Evolutionary conservation across 2,329 filamentous ascomycete genomes (phyloP).

Genomic region (Teratosphaeria pseudoeucalypti): DNA sequence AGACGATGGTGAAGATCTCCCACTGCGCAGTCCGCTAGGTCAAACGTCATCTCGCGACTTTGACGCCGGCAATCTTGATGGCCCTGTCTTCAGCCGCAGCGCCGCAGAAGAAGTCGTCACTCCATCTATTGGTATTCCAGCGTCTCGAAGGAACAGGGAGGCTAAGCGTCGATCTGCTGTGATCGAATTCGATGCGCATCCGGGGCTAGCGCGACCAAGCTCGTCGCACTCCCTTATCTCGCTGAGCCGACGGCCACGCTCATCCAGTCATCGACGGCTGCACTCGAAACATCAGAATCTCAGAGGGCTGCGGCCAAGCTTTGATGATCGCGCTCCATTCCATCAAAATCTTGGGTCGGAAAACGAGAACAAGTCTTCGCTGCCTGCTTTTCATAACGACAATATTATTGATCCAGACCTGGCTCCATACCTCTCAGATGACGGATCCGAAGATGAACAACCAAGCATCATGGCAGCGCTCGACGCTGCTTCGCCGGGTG

Average conservation of each 20-base stretch:
- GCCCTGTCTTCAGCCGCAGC: constrained; percentile 13
- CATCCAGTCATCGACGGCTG: constrained; percentile 69
- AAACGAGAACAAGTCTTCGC: constrained; percentile 49
- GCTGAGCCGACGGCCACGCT: constrained; percentile 59
- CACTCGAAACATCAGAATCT: constrained; percentile 80
- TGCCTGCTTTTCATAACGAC: constrained; percentile 94
- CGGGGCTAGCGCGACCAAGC: constrained; percentile 71
- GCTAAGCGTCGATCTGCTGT: constrained; percentile 77
- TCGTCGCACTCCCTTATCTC: constrained; percentile 85
- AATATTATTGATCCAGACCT: constrained; percentile 97
- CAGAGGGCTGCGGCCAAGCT: constrained; percentile 58
- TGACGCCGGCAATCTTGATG: constrained; percentile 12
- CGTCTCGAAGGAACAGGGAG: constrained; percentile 57
- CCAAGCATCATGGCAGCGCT: constrained; percentile 72
- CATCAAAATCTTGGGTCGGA: constrained; percentile 64
- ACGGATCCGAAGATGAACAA: constrained; percentile 77
- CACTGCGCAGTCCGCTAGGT: constrained; percentile 11
- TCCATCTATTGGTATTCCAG: constrained; percentile 56
- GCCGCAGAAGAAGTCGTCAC: constrained; percentile 32
- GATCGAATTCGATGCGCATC: constrained; percentile 77
- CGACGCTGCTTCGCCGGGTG: constrained; percentile 49
- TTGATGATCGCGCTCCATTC: constrained; percentile 80
- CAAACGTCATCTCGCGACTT: constrained; percentile 4
- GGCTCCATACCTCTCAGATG: constrained; percentile 89
- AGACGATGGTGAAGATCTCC: constrained; percentile 48